These are phyloP conservation scores for Ottelia alismoides DNA, from an alignment of 106 monocot genomes.

Conservation along the genomic window DNA sequence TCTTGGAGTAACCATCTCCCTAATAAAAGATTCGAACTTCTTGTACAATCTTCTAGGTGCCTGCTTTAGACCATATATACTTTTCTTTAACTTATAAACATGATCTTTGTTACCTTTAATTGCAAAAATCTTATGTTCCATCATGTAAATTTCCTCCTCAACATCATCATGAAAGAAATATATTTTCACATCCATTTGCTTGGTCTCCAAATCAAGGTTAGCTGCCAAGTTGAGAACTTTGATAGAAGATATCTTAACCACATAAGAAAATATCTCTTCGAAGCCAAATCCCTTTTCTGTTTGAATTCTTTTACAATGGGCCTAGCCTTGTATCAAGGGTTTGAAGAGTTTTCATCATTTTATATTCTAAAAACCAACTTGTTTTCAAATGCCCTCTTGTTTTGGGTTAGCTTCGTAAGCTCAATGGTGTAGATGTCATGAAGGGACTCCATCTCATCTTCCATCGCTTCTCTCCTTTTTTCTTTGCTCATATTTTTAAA, in stretches of 20 bases:
- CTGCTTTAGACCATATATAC: neutral
- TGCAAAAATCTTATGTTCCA: neutral
- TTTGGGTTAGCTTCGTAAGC: neutral
- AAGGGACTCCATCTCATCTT: neutral
- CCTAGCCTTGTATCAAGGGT: neutral
- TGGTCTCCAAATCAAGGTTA: neutral
- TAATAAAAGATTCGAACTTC: neutral
- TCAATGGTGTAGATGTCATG: neutral
- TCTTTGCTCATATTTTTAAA: too few relatives aligned
- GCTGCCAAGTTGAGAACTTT: neutral
- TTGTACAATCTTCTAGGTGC: neutral
- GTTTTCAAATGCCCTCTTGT: neutral
- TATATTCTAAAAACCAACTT: neutral
- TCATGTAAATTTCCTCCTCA: neutral
- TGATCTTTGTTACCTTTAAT: neutral
- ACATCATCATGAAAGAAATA: neutral
- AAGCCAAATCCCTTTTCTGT: neutral
- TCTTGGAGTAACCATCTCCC: too few relatives aligned
- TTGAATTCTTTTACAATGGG: neutral
- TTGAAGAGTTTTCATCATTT: neutral
- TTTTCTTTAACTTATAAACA: neutral
- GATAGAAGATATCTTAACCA: neutral
- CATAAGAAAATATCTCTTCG: neutral
- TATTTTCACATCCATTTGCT: neutral
- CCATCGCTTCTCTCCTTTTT: too few relatives aligned